Percentiles rank a stretch among this genome's conserved stretches.
These are phyloP conservation scores for Cotoneaster glaucophyllus DNA, from an alignment of 306 rosid genomes.

Conservation along the genomic window DNA sequence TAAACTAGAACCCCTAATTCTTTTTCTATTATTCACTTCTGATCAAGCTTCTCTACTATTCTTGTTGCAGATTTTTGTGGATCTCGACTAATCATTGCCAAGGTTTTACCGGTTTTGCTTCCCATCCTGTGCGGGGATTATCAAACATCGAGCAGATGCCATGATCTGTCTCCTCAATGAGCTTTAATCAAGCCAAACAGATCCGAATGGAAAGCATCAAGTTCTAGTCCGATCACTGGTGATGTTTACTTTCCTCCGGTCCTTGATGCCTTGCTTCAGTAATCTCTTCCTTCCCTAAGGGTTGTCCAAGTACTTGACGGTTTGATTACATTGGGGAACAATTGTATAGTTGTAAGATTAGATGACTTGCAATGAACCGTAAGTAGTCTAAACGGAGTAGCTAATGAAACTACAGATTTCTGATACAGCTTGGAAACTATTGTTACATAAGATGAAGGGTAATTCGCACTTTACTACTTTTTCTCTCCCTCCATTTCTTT, in stretches of 20 bases:
- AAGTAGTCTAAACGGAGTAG: neutral
- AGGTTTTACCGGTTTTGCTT: neutral
- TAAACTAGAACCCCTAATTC: neutral
- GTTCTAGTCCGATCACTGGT: neutral
- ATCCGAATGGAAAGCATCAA: neutral
- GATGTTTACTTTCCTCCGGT: neutral
- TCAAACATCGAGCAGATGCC: neutral
- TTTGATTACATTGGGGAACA: neutral
- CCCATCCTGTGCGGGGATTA: neutral
- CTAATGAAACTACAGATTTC: neutral
- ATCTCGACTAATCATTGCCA: conserved; percentile 32
- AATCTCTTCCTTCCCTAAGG: neutral
- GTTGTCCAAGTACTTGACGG: neutral
- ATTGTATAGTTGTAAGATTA: neutral
- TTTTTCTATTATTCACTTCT: conserved; percentile 2
- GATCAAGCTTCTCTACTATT: conserved; percentile 12
- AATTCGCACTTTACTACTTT: neutral
- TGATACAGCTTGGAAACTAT: neutral
- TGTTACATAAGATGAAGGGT: neutral
- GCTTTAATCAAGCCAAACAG: neutral
- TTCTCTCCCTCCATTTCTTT: too few species aligned
- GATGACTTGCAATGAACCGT: neutral
- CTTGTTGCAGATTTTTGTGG: conserved; percentile 77
- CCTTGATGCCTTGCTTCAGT: neutral
- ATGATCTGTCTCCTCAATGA: neutral